phyloP scores from a whole-genome alignment of 306 rosid species.

The Boehmeria nivea region DNA sequence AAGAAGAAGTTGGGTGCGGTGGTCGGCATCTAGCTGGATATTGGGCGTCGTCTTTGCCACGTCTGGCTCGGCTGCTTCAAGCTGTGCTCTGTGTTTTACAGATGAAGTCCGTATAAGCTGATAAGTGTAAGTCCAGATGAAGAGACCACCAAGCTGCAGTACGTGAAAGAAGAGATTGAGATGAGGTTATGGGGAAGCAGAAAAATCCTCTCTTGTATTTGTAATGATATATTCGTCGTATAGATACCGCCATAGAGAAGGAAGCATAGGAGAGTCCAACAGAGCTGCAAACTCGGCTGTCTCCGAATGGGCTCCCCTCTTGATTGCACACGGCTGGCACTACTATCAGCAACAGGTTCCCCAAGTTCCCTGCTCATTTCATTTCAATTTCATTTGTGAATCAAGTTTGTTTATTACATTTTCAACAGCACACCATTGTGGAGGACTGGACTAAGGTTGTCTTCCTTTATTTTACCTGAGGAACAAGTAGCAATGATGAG shows the following conservation, averaged over 20 bases:
- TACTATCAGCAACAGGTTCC: constrained; percentile 68
- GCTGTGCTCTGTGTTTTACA: constrained; percentile 33
- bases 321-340: constrained; percentile 79
- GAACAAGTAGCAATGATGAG: constrained; percentile 70
- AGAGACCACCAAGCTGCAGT: constrained; percentile 72
- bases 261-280: constrained; percentile 76
- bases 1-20: constrained; percentile 57
- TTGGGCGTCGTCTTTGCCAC: constrained; percentile 29
- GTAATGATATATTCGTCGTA: no score
- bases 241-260: constrained; percentile 85
- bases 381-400: no score
- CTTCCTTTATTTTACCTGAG: no score
- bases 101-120: constrained; percentile 47
- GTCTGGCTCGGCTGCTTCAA: constrained; percentile 35
- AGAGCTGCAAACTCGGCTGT: constrained; percentile 31
- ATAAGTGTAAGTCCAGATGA: constrained; percentile 74
- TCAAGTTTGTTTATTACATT: no score
- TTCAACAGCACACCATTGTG: no score
- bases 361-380: constrained; percentile 79
- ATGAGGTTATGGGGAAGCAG: no score
- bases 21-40: constrained; percentile 31
- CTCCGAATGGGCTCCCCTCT: constrained; percentile 74
- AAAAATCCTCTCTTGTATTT: no score
- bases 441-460: no score
- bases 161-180: constrained; percentile 1